Base-by-base conservation (phyloP, 202 grass and related monocot species). In the Zizania palustris region DNA sequence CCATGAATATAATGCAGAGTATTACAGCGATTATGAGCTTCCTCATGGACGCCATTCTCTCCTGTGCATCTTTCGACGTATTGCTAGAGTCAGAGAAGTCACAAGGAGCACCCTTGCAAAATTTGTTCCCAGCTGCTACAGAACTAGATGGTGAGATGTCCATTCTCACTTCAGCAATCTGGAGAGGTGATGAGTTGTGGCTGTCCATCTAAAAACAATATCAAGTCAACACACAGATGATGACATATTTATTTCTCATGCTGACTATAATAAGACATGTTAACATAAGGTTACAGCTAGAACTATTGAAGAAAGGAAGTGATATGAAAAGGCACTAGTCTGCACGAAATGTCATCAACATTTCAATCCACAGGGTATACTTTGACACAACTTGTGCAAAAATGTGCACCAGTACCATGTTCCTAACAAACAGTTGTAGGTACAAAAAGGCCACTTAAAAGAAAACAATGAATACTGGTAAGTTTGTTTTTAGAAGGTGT, bases 1-100 rank as follows among this genome's bases (percentile, higher is more conserved):
- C 54, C 91, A 95, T 98, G 77, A 97, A 97, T 82, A 97, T 56
- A 45, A 92, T 33, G 21, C 96, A 98, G 62, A 98, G 96, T 46
- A 89, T 70, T 4, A 98, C 85, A n/a, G 91, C 89, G 33, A 90
- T 88, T 3, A 92, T 10, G 77, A 98, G 92, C 72, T 99, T 99
- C 85, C 79, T 86, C 88, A 99, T 99, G 43, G 96, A 96, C 5
- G 78, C 16, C 11, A 14, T 74, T 74, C 96, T 93, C 75, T 96
- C 96, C 11, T 82, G 76, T 20, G 88, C 65, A 85, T 99, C 96
- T 67, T 84, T 90, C 1, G 91, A 69, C 45, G 76, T 63, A 40
- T 71, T 87, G 15, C 74, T 88, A 18, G 67, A 57, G 38, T 87
- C 76, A 40, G 91, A 88, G 51, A 99, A 92, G 67, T 96, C 84